phyloP scores from a whole-genome alignment of 1,284 basidiomycete genomes.

The Erythrobasidium hasegawianum region DNA sequence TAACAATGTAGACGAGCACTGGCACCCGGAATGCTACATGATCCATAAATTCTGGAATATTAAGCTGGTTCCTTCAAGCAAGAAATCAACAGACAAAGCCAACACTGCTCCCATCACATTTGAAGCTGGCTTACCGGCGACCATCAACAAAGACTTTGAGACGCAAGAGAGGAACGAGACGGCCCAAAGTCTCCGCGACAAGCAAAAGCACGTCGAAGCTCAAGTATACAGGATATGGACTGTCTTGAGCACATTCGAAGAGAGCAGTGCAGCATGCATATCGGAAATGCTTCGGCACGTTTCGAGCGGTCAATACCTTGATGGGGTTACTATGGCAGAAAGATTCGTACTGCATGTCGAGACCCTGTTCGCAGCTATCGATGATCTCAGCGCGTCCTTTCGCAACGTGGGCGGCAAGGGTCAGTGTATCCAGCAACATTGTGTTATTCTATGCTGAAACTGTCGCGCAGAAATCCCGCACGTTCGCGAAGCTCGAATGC shows the following conservation, averaged over 20 bases:
- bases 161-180: conserved; percentile 71
- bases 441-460: too few relatives aligned
- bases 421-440: too few relatives aligned
- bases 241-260: conserved; percentile 95
- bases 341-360: conserved; percentile 98
- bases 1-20: conserved; percentile 96
- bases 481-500: conserved; percentile 94
- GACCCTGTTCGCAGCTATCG: conserved; percentile 93
- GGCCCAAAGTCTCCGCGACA: conserved; percentile 77
- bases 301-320: conserved; percentile 90
- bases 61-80: conserved; percentile 67
- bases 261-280: conserved; percentile 98
- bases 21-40: conserved; percentile 99
- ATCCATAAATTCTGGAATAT: conserved; percentile 99
- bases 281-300: conserved; percentile 98
- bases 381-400: conserved; percentile 90
- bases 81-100: conserved; percentile 4
- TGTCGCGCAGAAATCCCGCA: conserved; percentile 79
- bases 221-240: conserved; percentile 99
- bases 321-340: conserved; percentile 96
- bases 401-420: conserved; percentile 76
- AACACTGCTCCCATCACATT: not conserved
- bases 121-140: not conserved
- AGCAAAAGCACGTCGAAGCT: conserved; percentile 92
- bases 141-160: conserved; percentile 36